Base-by-base conservation (phyloP, 1,284 basidiomycete species). In the Cutaneotrichosporon cavernicola region DNA sequence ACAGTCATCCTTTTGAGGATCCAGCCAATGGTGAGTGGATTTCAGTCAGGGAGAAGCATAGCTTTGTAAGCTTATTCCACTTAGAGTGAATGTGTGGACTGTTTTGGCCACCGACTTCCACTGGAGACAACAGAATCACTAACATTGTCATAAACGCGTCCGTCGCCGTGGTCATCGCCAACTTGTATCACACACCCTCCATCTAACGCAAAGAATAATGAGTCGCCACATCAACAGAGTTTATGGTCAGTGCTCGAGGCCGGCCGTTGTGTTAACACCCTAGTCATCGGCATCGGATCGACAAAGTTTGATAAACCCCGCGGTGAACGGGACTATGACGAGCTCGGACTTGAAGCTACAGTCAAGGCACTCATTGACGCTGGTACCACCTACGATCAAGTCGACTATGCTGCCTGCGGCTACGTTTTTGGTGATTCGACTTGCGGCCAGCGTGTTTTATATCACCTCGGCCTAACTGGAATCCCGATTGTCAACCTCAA, bases 291-390 rank as follows among this genome's bases (percentile, higher is more conserved):
- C 58, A 64, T 68, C 53, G 64, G 66, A 46, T 68, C 66, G 51
- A 68, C 66, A 56, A 68, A 68, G 66, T 68, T 68, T 30, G 66
- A 68, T 62, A 68, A 68, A 62, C 66, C 66, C 34, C 64, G 66
- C 53, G 62, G 62, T 38, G 40, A 52, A 46, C 64, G 66, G 60
- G 66, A 68, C 51, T 68, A 68, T 38, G 61, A 63, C 64, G 62
- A 58, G 51, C 61, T 65, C 51, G 66, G 64, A 21, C 49, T 68
- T 56, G 66, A 68, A 62, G 66, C 66, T 0, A 52, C 61, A 18
- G 61, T 65, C 66, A 68, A 68, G 61, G 66, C 66, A 5, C 64
- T 68, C 9, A 57, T 58, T 16, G 66, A 68, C 49, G 66, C 66
- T 18, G 61, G 66, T 32, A 51, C 65, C 52, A 68, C 66, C 5